Conservation (phyloP, 169 alveolate genomes). For the Cryptosporidium ubiquitum region DNA sequence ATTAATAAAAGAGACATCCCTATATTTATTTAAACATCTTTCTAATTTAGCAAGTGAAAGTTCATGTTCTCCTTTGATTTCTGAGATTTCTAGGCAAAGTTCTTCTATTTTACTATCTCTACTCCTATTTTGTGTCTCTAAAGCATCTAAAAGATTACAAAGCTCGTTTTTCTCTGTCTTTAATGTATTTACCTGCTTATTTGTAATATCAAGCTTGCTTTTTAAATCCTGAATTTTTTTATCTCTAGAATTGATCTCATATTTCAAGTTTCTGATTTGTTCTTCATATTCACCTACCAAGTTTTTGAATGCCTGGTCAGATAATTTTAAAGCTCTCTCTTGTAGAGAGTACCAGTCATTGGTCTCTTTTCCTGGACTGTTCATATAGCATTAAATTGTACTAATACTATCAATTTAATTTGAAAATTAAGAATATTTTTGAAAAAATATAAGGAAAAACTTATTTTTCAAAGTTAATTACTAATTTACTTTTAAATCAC, state of each 20-base stretch:
- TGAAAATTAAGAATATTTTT: neutral
- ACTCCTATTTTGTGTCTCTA: constrained; percentile 13
- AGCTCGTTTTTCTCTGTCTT: constrained; percentile 31
- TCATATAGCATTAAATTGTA: neutral
- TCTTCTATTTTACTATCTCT: constrained; percentile 15
- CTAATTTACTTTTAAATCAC: neutral
- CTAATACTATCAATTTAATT: neutral
- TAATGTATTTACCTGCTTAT: constrained; percentile 20
- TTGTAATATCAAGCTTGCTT: constrained; percentile 19
- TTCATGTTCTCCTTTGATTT: constrained; percentile 40
- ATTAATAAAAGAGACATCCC: neutral
- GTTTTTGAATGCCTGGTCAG: constrained; percentile 49
- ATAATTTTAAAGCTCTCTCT: constrained; percentile 54
- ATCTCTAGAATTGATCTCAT: constrained; percentile 36
- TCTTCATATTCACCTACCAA: constrained; percentile 35
- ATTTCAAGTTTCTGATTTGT: neutral
- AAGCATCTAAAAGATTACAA: neutral
- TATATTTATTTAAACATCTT: neutral
- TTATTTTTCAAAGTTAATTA: neutral
- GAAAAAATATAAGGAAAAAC: neutral
- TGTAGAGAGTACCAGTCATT: constrained; percentile 61
- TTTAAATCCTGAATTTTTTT: constrained; percentile 26
- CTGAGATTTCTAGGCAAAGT: neutral
- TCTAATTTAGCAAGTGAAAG: constrained; percentile 2
- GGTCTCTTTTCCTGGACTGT: neutral